These are phyloP conservation scores for Acanthamoeba castellanii DNA, from an alignment of 208 protist species.

Conservation along the genomic window DNA sequence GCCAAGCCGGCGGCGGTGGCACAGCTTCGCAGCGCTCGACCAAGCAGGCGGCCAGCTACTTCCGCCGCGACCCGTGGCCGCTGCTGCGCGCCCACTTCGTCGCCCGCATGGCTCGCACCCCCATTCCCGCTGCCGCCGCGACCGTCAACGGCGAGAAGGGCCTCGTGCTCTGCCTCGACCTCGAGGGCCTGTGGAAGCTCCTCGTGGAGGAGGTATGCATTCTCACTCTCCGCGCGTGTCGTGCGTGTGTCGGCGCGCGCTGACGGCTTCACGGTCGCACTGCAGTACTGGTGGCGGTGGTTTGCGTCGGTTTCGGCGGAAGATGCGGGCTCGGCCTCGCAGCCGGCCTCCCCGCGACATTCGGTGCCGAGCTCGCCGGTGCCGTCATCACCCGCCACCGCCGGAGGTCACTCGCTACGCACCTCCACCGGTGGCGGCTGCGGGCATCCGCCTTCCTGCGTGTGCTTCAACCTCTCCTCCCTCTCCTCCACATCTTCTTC, in stretches of 20 bases:
- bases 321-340: background rate
- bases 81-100: constrained; percentile 11
- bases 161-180: background rate
- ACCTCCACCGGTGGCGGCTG: background rate
- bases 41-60: constrained; percentile 22
- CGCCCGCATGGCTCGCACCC: background rate
- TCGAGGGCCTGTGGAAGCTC: constrained; percentile 56
- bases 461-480: constrained; percentile 51
- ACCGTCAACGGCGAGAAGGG: background rate
- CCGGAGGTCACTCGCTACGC: background rate
- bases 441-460: background rate
- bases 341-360: constrained; percentile 14
- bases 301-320: background rate
- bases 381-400: background rate
- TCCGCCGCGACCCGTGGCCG: constrained; percentile 34
- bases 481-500: background rate
- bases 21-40: background rate
- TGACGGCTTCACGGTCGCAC: no score
- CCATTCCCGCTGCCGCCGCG: background rate
- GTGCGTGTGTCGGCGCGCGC: background rate
- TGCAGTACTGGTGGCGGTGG: constrained; percentile 64
- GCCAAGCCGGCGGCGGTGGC: background rate
- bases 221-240: background rate
- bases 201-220: constrained; percentile 23
- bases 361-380: background rate